Evolutionary conservation across 2,329 filamentous ascomycete genomes (phyloP).

Genomic region (Apiospora saccharicola): DNA sequence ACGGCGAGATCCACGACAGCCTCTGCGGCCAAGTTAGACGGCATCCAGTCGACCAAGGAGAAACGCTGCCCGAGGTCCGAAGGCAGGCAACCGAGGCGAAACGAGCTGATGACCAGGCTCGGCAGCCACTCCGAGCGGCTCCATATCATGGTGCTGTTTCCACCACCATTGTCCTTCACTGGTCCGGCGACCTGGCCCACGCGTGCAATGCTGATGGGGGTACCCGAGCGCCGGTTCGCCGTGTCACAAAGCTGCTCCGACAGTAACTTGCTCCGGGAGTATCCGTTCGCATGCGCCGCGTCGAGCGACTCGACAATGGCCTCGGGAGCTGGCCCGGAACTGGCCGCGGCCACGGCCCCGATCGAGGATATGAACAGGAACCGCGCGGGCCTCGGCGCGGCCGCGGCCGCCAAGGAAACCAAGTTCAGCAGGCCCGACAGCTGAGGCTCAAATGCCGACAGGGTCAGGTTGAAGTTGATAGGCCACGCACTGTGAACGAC

Average conservation of each 20-base stretch:
- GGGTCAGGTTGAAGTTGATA: conserved; percentile 37
- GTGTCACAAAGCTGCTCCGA: conserved; percentile 38
- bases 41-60: conserved; percentile 55
- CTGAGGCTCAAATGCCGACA: conserved; percentile 33
- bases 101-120: conserved; percentile 46
- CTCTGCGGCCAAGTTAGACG: conserved; percentile 22
- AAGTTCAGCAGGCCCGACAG: conserved; percentile 35
- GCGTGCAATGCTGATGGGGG: conserved; percentile 36
- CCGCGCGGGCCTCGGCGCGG: not conserved
- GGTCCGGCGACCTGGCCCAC: conserved; percentile 42
- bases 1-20: conserved; percentile 12
- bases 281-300: conserved; percentile 32
- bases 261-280: conserved; percentile 40
- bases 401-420: conserved; percentile 28
- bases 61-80: conserved; percentile 39
- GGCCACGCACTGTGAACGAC: conserved; percentile 39
- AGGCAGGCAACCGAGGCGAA: conserved; percentile 45
- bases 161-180: too few species aligned
- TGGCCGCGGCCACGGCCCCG: not conserved
- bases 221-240: conserved; percentile 30
- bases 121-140: conserved; percentile 49
- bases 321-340: not conserved
- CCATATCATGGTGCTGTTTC: conserved; percentile 36
- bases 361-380: conserved; percentile 15
- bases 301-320: not conserved